Evolutionary conservation across 768 basidiomycete species (phyloP).

Genomic region (Lactarius deliciosus): DNA sequence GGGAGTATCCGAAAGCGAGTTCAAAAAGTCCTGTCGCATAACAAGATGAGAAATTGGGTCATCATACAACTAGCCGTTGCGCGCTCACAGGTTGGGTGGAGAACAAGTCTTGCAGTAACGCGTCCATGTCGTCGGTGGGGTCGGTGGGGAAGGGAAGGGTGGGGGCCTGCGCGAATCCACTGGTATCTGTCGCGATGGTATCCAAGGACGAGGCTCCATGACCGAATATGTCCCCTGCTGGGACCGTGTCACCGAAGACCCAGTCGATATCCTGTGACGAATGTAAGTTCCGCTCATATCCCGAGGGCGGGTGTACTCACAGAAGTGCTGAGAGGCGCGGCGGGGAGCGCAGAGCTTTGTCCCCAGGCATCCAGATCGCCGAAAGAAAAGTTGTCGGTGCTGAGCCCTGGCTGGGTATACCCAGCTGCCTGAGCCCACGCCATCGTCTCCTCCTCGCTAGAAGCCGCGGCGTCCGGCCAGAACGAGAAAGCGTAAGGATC

Average conservation of each 20-base stretch:
- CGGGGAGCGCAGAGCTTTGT: no score
- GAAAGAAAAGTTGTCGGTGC: background rate
- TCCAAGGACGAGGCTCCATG: no score
- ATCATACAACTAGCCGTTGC: background rate
- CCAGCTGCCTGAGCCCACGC: background rate
- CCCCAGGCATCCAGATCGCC: background rate
- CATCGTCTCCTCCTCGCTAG: background rate
- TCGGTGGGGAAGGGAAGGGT: background rate
- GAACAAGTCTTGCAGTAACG: background rate
- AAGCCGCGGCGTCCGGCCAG: background rate
- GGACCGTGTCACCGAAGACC: no score
- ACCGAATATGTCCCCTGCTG: no score
- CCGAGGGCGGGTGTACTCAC: no score
- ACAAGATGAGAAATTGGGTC: background rate
- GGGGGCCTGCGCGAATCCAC: background rate
- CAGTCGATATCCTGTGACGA: no score
- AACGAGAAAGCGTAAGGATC: background rate
- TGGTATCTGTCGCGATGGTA: no score
- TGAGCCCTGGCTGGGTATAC: background rate
- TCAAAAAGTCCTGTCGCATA: background rate
- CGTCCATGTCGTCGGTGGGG: background rate
- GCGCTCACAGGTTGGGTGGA: background rate
- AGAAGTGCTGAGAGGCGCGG: no score
- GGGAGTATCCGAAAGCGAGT: background rate
- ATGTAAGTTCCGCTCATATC: no score